phyloP scores from a whole-genome alignment of 352 stramenopile species.

The Globisporangium spiculum region DNA sequence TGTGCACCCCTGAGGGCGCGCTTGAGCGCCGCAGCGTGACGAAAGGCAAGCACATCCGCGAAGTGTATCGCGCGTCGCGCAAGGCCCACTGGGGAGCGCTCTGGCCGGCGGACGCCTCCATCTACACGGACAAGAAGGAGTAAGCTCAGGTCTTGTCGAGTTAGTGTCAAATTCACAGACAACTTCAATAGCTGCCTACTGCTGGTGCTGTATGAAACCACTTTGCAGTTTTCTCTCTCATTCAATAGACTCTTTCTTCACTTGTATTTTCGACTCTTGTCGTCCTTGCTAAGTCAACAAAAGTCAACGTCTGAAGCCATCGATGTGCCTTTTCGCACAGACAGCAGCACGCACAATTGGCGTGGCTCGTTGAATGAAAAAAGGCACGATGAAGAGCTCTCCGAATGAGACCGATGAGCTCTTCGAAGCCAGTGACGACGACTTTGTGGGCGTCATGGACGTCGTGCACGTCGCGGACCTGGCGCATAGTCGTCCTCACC shows the following conservation, averaged over 20 bases:
- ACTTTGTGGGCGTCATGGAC: constrained; percentile 2
- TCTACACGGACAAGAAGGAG: constrained; percentile 52
- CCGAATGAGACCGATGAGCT: background rate
- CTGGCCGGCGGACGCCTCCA: constrained; percentile 66
- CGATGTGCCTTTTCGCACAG: constrained; percentile 4
- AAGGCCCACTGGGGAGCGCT: constrained; percentile 81
- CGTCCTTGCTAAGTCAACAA: background rate
- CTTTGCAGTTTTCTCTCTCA: background rate
- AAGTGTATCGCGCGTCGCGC: constrained; percentile 78
- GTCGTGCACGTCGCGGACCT: background rate
- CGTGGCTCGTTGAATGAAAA: background rate
- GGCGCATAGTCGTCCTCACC: background rate
- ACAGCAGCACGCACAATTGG: too few species aligned
- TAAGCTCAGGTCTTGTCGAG: background rate
- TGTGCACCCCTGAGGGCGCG: constrained; percentile 78
- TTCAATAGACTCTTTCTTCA: background rate
- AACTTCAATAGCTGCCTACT: background rate
- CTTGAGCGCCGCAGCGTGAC: constrained; percentile 76
- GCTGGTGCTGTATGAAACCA: background rate
- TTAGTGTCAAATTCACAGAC: background rate
- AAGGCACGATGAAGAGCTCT: background rate
- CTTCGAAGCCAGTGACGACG: background rate
- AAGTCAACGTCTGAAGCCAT: constrained; percentile 1
- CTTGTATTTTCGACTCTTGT: background rate
- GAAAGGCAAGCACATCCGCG: constrained; percentile 65